Evolutionary conservation across 73 alveolate species (phyloP), one percentile per base, ranked within the genome.

Genomic region (Blepharisma japonicum): DNA sequence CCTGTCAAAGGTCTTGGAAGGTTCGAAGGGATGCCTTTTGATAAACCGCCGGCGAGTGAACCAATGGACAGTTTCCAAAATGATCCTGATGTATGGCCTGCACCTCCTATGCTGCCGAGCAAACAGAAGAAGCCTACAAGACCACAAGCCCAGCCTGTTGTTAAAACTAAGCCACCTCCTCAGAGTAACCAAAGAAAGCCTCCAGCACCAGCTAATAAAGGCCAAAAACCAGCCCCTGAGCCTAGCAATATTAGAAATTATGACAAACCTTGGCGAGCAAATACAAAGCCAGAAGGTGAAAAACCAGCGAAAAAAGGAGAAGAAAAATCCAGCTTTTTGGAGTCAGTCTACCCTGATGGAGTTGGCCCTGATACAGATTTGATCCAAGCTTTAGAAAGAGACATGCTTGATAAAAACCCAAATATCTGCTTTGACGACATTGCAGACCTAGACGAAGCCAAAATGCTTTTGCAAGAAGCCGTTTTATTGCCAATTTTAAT

Each of bases 371-470:
- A 93, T 80, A 27, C 91, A 9, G 97, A 93, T 55, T 81, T 93
- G 55, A 93, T 93, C 6, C 85, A 92, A 77, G 82, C 89, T 89
- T 88, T 97, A 32, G 97, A 97, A 86, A 91, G 90, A 68, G 99
- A 97, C 77, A 95, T 97, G 25, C 80, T 97, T 68, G 95, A 95
- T 23, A 80, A 83, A 81, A 77, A 87, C 45, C 95, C 94, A 21
- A 87, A 86, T 83, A 90, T 97, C 27, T 85, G 89, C 18, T 97
- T 98, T 98, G 97, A 94, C 20, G 98, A 97, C 78, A 96, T 96
- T 42, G 99, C 99, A 42, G 99, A 99, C 8, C 90, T 97, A 50
- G 97, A 91, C 25, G 88, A 82, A 54, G 99, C 98, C 14, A 97
- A 97, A 81, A 90, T 86, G 61, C 94, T 94, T 49, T 84, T 97